Percentiles rank a stretch among this genome's conserved stretches.
phyloP scores from a whole-genome alignment of 129 eudicot species.

The Saposhnikovia divaricata region DNA sequence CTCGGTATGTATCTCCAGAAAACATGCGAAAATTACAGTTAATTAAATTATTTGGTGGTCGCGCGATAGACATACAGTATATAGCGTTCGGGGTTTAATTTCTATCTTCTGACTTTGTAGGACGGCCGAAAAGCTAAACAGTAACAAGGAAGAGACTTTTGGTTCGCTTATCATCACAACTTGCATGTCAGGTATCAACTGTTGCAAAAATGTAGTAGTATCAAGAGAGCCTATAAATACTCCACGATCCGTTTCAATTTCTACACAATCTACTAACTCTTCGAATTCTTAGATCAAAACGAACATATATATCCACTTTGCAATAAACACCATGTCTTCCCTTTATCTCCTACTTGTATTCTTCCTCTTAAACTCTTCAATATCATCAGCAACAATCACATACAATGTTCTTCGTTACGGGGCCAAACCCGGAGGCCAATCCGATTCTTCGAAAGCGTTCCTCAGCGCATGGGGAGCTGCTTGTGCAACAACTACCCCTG shows the following conservation, averaged over 20 bases:
- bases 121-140: not conserved
- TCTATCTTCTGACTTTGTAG: too few relatives aligned
- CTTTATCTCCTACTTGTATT: constrained; percentile 12
- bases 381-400: constrained; percentile 6
- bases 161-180: not conserved
- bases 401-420: constrained; percentile 40
- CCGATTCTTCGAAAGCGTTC: constrained; percentile 46
- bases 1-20: too few relatives aligned
- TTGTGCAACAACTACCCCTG: constrained; percentile 39
- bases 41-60: too few relatives aligned
- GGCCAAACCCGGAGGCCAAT: constrained; percentile 49
- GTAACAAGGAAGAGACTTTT: not conserved
- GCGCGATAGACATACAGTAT: too few relatives aligned
- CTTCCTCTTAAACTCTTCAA: constrained; percentile 9
- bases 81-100: too few relatives aligned
- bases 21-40: too few relatives aligned
- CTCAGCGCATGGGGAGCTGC: constrained; percentile 54
- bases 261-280: not conserved
- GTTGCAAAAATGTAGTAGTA: not conserved
- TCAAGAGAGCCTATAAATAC: constrained; percentile 24
- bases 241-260: constrained; percentile 1
- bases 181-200: not conserved
- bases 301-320: constrained; percentile 16
- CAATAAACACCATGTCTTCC: not conserved
- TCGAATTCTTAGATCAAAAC: not conserved